A percentile compares a stretch with the other conserved stretches of the same genome.
Conservation (phyloP, 2,329 filamentous ascomycete genomes). For the Zelopaecilomyces penicillatus region DNA sequence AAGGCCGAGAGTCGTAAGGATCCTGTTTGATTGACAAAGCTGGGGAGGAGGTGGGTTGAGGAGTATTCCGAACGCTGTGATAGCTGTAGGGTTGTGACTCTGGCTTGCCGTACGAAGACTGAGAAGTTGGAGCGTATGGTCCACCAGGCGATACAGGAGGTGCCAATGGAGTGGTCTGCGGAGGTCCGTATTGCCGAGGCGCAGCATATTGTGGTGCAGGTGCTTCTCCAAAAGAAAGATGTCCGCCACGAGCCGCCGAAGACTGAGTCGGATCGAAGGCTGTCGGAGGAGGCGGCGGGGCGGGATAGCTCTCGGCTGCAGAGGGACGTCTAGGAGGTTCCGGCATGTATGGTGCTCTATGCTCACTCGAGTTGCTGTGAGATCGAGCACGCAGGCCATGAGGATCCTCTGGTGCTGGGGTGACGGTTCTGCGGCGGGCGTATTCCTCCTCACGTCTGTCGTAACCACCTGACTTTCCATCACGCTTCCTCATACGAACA, state of each 20-base stretch:
- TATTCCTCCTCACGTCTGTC: slow-evolving; percentile 60
- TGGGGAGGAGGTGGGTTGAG: slow-evolving; percentile 24
- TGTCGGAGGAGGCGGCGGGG: slow-evolving; percentile 22
- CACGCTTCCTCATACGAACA: slow-evolving; percentile 81
- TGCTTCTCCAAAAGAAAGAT: slow-evolving; percentile 28
- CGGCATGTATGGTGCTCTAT: slow-evolving; percentile 32
- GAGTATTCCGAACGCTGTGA: slow-evolving; percentile 16
- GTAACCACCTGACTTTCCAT: slow-evolving; percentile 53
- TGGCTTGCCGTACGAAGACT: slow-evolving; percentile 31
- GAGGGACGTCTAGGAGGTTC: slow-evolving; percentile 40
- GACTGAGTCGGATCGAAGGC: slow-evolving; percentile 22
- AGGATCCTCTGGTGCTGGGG: slow-evolving; percentile 25
- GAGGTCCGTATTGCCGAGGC: slow-evolving; percentile 29
- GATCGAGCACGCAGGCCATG: slow-evolving; percentile 44
- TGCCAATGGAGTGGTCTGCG: slow-evolving; percentile 20
- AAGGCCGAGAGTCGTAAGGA: slow-evolving; percentile 29
- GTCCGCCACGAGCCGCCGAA: slow-evolving; percentile 15
- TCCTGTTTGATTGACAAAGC: slow-evolving; percentile 23
- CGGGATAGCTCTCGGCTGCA: slow-evolving; percentile 34
- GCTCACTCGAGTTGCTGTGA: slow-evolving; percentile 49
- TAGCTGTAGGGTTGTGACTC: slow-evolving; percentile 33
- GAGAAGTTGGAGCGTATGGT: slow-evolving; percentile 26
- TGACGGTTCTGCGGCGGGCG: slow-evolving; percentile 26
- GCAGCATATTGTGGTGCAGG: slow-evolving; percentile 24
- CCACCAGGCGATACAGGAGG: slow-evolving; percentile 25